Evolutionary conservation across 192 early-diverging fungal genomes (phyloP), one percentile per base, ranked within the genome.

Genomic region (Coemansia sp.): DNA sequence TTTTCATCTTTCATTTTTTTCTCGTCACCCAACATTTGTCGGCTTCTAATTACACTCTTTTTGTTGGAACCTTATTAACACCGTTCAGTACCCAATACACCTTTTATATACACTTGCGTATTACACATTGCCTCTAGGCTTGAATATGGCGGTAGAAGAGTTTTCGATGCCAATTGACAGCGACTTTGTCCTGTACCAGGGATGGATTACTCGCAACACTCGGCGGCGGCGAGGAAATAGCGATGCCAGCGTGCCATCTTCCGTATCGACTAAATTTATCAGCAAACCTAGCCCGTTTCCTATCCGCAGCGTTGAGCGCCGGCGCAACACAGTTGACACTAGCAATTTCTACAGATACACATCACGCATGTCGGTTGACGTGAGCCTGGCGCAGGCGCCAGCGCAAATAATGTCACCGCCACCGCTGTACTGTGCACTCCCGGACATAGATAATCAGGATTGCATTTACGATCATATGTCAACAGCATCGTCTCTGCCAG

Each of bases 281-380:
- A 17, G 9, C 17, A 24, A 23, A 19, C 27, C 53, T n/a, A 29
- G 12, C 10, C 53, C 53, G 14, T 15, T 43, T n/a, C 25, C 29
- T 22, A 59, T 45, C 22, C 58, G 60, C 38, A 21, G 48, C 2
- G 5, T 51, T 0, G 72, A 56, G 39, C 57, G 67, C 23, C 67
- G 78, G 15, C 68, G 78, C 53, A 75, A 80, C 66, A 80, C 78
- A 4, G 53, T 80, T 15, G 62, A 47, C 10, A 59, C 63, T 27
- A 48, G 24, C 14, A 5, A 57, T 32, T 57, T 65, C 49, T 57
- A 69, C 27, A 47, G 43, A 15, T 22, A 49, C 15, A n/a, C 52
- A 14, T 12, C 53, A 5, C n/a, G 38, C 1, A 27, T 32, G 43
- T 48, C 43, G 4, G 7, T 17, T 23, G 41, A 27, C 2, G 25